Conservation (phyloP, 257 asterid genomes). For the Handroanthus guayacan region DNA sequence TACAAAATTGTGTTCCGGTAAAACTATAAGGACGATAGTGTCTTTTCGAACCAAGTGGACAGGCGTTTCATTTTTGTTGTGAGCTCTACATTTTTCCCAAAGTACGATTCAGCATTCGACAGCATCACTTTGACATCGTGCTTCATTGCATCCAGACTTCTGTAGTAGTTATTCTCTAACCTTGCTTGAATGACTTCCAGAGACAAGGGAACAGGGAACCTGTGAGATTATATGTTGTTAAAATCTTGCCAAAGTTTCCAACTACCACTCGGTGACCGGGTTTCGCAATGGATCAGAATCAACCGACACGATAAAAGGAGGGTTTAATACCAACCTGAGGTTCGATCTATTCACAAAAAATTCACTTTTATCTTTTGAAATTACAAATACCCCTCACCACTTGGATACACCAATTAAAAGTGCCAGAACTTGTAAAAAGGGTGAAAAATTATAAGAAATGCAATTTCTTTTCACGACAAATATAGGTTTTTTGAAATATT, state of each 20-base stretch:
- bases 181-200: slow-evolving; percentile 74
- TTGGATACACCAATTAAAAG: too few species aligned
- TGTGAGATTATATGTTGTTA: slow-evolving; percentile 41
- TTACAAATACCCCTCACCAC: too few species aligned
- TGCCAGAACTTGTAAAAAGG: too few species aligned
- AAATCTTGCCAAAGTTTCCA: slow-evolving; percentile 5
- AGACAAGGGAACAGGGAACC: slow-evolving; percentile 92
- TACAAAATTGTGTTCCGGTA: slow-evolving; percentile 67
- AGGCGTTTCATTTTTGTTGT: slow-evolving; percentile 62
- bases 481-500: too few species aligned
- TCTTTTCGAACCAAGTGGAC: slow-evolving; percentile 76
- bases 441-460: too few species aligned
- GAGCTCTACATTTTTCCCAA: slow-evolving; percentile 68
- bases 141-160: slow-evolving; percentile 81
- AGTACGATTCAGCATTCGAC: slow-evolving; percentile 64
- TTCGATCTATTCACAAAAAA: too few species aligned
- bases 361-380: too few species aligned
- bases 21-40: slow-evolving; percentile 55
- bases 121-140: slow-evolving; percentile 82
- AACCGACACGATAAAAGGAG: too few species aligned
- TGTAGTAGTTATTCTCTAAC: slow-evolving; percentile 81
- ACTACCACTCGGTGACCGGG: background rate
- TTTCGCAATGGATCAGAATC: slow-evolving; percentile 10
- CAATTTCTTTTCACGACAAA: too few species aligned
- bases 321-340: too few species aligned